A percentile compares a stretch with the other conserved stretches of the same genome.
Conservation (phyloP, 2,329 filamentous ascomycete species). For the Claviceps cyperi region DNA sequence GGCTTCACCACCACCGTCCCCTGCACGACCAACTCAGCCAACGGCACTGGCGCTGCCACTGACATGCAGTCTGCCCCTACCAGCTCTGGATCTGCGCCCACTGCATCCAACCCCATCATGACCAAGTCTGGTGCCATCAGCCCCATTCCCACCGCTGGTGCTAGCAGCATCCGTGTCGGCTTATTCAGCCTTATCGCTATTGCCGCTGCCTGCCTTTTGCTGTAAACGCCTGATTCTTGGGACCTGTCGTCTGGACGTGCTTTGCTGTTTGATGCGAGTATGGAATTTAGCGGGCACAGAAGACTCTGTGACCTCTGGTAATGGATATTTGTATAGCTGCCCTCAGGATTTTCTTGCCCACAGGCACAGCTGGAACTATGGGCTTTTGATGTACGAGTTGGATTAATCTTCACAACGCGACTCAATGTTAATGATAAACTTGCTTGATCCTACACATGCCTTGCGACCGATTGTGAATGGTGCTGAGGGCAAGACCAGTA, state of each 20-base stretch:
- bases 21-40: slow-evolving; percentile 9
- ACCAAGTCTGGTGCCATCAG: slow-evolving; percentile 8
- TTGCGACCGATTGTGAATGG: background rate
- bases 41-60: slow-evolving; percentile 7
- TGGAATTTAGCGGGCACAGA: background rate
- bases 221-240: slow-evolving; percentile 22
- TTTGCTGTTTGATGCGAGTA: background rate
- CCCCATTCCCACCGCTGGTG: slow-evolving; percentile 7
- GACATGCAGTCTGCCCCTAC: slow-evolving; percentile 1
- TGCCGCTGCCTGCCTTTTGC: slow-evolving; percentile 26
- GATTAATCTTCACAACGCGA: background rate
- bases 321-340: slow-evolving; percentile 12
- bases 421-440: background rate
- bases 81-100: background rate
- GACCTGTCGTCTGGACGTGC: background rate
- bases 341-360: slow-evolving; percentile 10
- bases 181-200: slow-evolving; percentile 25
- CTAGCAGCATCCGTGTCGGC: slow-evolving; percentile 20
- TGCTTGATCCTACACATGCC: background rate
- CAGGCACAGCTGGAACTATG: slow-evolving; percentile 10
- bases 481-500: background rate
- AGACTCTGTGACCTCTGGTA: slow-evolving; percentile 11
- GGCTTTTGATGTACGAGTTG: background rate
- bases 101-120: background rate
- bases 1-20: slow-evolving; percentile 4